phyloP scores from a whole-genome alignment of 169 alveolate genomes.

The Plasmodium falciparum region DNA sequence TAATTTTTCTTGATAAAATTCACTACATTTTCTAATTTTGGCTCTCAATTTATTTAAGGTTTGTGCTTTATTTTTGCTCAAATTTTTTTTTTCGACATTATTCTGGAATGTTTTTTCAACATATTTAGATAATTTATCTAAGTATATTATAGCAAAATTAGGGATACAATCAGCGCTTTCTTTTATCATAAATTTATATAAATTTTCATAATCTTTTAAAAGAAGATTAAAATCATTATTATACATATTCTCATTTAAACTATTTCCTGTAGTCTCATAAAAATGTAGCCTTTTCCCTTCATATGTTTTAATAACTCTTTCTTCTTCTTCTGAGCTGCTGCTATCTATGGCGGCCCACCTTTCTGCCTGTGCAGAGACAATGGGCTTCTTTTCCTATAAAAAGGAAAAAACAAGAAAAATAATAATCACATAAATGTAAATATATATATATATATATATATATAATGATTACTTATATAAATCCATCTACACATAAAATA shows the following conservation, averaged over 20 bases:
- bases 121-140: constrained; percentile 78
- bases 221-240: constrained; percentile 84
- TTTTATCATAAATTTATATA: constrained; percentile 85
- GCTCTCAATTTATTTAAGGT: constrained; percentile 88
- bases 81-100: constrained; percentile 86
- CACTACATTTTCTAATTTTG: constrained; percentile 88
- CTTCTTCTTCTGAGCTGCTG: constrained; percentile 88
- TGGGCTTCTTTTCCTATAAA: constrained; percentile 81
- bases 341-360: constrained; percentile 87
- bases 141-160: constrained; percentile 80
- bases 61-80: constrained; percentile 88
- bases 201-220: constrained; percentile 87
- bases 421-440: constrained; percentile 19
- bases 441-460: background rate
- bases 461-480: too few species aligned
- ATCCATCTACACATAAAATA: too few species aligned
- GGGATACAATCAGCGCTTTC: constrained; percentile 81
- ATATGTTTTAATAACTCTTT: constrained; percentile 88
- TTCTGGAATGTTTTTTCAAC: constrained; percentile 76
- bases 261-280: constrained; percentile 80
- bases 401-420: constrained; percentile 77
- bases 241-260: constrained; percentile 84
- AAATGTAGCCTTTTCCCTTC: constrained; percentile 88
- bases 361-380: constrained; percentile 76
- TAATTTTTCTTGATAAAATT: constrained; percentile 82